A percentile compares a stretch with the other conserved stretches of the same genome.
These are phyloP conservation scores for Ceratobasidium sp. DNA, from an alignment of 1,284 basidiomycete species.

Conservation along the genomic window DNA sequence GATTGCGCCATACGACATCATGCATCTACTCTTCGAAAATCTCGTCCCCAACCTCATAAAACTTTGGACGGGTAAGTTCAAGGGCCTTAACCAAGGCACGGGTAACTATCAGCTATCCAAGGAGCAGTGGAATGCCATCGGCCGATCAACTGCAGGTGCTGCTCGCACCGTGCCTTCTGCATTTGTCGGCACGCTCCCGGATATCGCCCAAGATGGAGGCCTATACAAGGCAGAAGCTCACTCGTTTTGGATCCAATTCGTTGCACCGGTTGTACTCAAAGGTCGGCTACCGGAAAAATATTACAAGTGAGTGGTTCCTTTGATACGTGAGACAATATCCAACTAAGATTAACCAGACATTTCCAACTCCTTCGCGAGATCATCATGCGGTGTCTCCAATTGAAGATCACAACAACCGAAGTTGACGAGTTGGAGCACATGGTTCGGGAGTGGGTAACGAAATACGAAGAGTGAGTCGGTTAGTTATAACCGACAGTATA, in stretches of 20 bases:
- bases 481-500: neutral
- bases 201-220: conserved; percentile 16
- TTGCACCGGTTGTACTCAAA: conserved; percentile 35
- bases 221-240: too few species aligned
- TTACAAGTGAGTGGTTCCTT: conserved; percentile 46
- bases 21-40: conserved; percentile 41
- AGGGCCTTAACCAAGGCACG: conserved; percentile 12
- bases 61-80: conserved; percentile 38
- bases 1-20: conserved; percentile 40
- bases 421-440: conserved; percentile 42
- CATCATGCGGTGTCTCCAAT: conserved; percentile 43
- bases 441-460: conserved; percentile 45
- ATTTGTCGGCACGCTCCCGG: conserved; percentile 36
- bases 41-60: conserved; percentile 25
- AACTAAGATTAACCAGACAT: neutral
- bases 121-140: conserved; percentile 18
- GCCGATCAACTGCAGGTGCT: conserved; percentile 4
- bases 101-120: neutral
- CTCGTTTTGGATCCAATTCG: conserved; percentile 29
- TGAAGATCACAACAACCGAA: conserved; percentile 42
- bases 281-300: conserved; percentile 45
- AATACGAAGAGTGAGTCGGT: conserved; percentile 47
- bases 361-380: conserved; percentile 36
- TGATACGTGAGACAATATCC: neutral
- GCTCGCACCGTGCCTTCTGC: conserved; percentile 21